phyloP scores from a whole-genome alignment of 371 early-diverging fungal species.

The Encephalitozoon cuniculi region DNA sequence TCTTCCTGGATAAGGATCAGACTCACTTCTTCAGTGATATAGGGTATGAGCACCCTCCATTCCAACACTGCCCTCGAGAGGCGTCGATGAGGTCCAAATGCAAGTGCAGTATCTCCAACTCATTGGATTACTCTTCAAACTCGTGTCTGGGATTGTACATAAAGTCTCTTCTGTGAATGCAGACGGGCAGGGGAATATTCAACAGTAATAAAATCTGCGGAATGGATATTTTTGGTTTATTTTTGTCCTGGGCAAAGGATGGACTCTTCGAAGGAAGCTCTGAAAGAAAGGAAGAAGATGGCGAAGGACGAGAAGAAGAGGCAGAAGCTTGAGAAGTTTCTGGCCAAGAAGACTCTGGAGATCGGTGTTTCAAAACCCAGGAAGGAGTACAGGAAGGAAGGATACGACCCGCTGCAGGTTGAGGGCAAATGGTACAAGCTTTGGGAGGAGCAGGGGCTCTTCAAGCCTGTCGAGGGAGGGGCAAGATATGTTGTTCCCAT shows the following conservation, averaged over 20 bases:
- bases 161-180: neutral
- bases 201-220: neutral
- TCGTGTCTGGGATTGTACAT: slow-evolving; percentile 49
- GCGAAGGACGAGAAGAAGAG: slow-evolving; percentile 78
- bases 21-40: slow-evolving; percentile 74
- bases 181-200: neutral
- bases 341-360: slow-evolving; percentile 71
- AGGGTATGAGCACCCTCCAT: slow-evolving; percentile 62
- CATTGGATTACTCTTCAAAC: slow-evolving; percentile 36
- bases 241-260: neutral
- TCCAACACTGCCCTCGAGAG: slow-evolving; percentile 57
- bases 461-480: slow-evolving; percentile 71
- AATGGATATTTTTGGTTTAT: neutral
- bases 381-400: slow-evolving; percentile 43
- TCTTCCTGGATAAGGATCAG: slow-evolving; percentile 65
- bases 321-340: slow-evolving; percentile 82
- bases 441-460: slow-evolving; percentile 82
- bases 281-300: slow-evolving; percentile 54
- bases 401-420: slow-evolving; percentile 78
- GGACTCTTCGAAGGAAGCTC: slow-evolving; percentile 5
- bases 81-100: slow-evolving; percentile 46
- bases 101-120: slow-evolving; percentile 48
- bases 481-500: slow-evolving; percentile 81
- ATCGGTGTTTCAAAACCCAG: slow-evolving; percentile 13
- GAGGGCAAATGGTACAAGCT: slow-evolving; percentile 90